These are phyloP conservation scores for Chrysoporthe austroafricana DNA, from an alignment of 2,329 filamentous ascomycete genomes.

Conservation along the genomic window DNA sequence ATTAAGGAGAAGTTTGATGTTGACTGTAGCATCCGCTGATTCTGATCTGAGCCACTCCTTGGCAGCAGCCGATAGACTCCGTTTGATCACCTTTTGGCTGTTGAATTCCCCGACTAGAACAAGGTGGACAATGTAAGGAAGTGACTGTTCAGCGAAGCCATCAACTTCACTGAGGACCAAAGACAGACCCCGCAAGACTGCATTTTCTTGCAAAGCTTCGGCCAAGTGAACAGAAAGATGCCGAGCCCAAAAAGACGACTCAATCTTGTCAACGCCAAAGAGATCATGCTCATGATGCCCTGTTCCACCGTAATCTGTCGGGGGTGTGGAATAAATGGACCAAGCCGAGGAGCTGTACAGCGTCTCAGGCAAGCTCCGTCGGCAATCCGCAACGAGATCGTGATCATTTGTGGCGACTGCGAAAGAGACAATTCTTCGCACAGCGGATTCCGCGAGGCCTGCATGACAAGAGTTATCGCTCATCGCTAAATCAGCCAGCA, in stretches of 20 bases:
- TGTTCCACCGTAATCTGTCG: slow-evolving; percentile 51
- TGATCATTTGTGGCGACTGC: slow-evolving; percentile 52
- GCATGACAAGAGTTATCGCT: slow-evolving; percentile 59
- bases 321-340: slow-evolving; percentile 58
- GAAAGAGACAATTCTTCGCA: slow-evolving; percentile 61
- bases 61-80: slow-evolving; percentile 67
- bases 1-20: slow-evolving; percentile 74
- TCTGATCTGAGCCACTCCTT: slow-evolving; percentile 63
- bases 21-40: slow-evolving; percentile 55
- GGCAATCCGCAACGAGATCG: slow-evolving; percentile 54
- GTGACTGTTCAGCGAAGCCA: slow-evolving; percentile 71
- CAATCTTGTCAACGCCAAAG: slow-evolving; percentile 46
- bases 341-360: slow-evolving; percentile 61
- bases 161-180: slow-evolving; percentile 68
- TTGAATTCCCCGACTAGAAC: slow-evolving; percentile 72
- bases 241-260: slow-evolving; percentile 61
- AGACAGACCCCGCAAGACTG: slow-evolving; percentile 70
- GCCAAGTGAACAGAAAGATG: slow-evolving; percentile 65
- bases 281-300: slow-evolving; percentile 36
- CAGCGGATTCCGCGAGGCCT: slow-evolving; percentile 63
- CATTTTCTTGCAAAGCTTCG: slow-evolving; percentile 61
- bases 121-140: slow-evolving; percentile 86
- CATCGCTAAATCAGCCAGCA: slow-evolving; percentile 65
- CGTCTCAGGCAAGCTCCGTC: slow-evolving; percentile 54
- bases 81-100: slow-evolving; percentile 61